Base-by-base conservation (phyloP, 139 green algal species). In the Zygnema circumcarinatum region DNA sequence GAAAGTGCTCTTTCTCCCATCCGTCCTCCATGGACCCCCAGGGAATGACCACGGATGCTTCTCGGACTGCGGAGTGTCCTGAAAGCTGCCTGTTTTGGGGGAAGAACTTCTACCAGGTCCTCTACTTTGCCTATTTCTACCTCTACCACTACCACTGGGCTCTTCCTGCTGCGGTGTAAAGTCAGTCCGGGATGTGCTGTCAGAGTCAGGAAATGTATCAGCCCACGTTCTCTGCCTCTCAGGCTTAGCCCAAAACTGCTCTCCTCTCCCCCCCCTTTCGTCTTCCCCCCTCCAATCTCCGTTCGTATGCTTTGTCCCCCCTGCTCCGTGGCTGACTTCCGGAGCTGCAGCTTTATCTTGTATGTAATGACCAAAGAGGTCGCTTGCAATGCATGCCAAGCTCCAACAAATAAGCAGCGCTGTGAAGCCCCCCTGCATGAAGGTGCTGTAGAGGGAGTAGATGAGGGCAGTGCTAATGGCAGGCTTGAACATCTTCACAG, bases 381-480 rank as follows among this genome's bases (percentile, higher is more conserved):
- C 62, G 1, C 56, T 67, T 31, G 82, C 75, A 41, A 81, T 21
- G 32, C 74, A 38, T 3, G 67, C 79, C 47, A 54, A 56, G 67
- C 3, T 67, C 33, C 33, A 35, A 53, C 62, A 80, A 36, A 39
- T 38, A 33, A 82, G 38, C 78, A 95, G 93, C 42, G 94, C 92
- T 92, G 84, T 91, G 54, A 95, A 95, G 86, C 93, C 94, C 76
- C 92, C 94, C 20, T 88, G 83, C 21, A 89, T 86, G 0, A 76
- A 93, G 32, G 79, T 94, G 33, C 91, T 94, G 41, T 95, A 90
- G 92, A 94, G 87, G 92, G 92, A 83, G 20, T 94, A 91, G 33
- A 94, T 93, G 35, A 68, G 81, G 16, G 92, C 95, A 73, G 93
- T 95, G 79, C 93, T 96, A 76, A 76, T 88, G 2, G 72, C 84